Evolutionary conservation across 208 protist species (phyloP).

Genomic region (Acanthamoeba culbertsoni): DNA sequence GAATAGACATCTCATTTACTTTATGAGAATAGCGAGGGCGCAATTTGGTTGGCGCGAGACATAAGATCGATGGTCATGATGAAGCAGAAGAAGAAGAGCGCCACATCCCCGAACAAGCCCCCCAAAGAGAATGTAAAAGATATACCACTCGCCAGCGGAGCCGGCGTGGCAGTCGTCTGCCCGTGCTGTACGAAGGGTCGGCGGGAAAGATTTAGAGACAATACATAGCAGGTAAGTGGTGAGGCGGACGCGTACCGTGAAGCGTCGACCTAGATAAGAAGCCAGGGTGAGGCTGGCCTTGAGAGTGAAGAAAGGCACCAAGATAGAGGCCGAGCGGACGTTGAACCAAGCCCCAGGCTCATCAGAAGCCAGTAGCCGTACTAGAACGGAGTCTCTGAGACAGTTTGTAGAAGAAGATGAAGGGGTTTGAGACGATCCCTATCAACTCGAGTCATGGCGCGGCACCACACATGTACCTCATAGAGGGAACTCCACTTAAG

Average conservation of each 20-base stretch:
- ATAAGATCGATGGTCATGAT: not conserved
- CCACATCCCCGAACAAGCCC: not conserved
- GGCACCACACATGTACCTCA: not conserved
- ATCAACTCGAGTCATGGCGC: not conserved
- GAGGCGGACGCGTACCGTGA: not conserved
- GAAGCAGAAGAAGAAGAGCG: slow-evolving; percentile 6
- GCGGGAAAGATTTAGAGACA: too few relatives aligned
- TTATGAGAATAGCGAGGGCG: too few relatives aligned
- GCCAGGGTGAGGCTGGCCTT: not conserved
- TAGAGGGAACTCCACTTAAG: not conserved
- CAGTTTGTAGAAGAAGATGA: too few relatives aligned
- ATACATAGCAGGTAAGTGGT: not conserved
- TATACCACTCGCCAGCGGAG: not conserved
- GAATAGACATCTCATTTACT: too few relatives aligned
- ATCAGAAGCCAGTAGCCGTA: not conserved
- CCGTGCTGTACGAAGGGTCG: too few relatives aligned
- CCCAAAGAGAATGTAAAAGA: not conserved
- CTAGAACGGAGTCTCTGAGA: not conserved
- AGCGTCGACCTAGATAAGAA: not conserved
- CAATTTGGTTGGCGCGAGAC: too few relatives aligned
- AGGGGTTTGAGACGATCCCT: too few relatives aligned
- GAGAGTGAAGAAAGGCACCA: not conserved
- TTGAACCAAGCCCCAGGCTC: not conserved
- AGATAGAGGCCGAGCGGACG: not conserved
- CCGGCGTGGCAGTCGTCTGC: too few relatives aligned